Percentiles rank a stretch among this genome's conserved stretches.
These are phyloP conservation scores for Tolypocladium endophyticum DNA, from an alignment of 2,329 filamentous ascomycete genomes.

Conservation along the genomic window DNA sequence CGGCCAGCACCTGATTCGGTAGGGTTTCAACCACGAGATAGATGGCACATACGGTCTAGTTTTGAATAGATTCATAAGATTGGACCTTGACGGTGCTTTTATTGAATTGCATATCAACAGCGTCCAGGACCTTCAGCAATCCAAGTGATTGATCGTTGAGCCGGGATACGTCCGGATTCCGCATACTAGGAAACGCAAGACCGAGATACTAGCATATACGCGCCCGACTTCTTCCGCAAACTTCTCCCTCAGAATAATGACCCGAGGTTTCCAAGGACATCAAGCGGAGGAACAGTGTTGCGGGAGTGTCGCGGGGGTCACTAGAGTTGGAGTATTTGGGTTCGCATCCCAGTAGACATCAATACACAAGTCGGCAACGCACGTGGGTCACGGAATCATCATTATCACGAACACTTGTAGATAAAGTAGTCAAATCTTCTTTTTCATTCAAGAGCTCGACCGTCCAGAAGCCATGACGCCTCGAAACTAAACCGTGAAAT, in stretches of 20 bases:
- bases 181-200: too few relatives aligned
- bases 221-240: too few relatives aligned
- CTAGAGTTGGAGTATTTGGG: neutral
- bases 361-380: neutral
- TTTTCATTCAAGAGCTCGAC: conserved; percentile 23
- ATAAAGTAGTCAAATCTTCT: conserved; percentile 14
- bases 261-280: neutral
- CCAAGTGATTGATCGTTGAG: too few relatives aligned
- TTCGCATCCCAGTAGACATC: too few relatives aligned
- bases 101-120: too few relatives aligned
- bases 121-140: too few relatives aligned
- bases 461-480: conserved; percentile 27
- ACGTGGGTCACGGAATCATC: neutral
- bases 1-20: neutral
- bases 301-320: neutral
- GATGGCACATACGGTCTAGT: neutral
- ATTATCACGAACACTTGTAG: neutral
- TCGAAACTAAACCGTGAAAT: conserved; percentile 24
- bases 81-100: neutral
- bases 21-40: neutral
- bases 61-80: neutral
- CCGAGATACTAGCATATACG: too few relatives aligned
- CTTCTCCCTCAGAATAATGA: too few relatives aligned
- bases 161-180: too few relatives aligned
- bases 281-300: neutral